These are phyloP conservation scores for Agaricus subrufescens DNA, from an alignment of 768 basidiomycete genomes.

Conservation along the genomic window DNA sequence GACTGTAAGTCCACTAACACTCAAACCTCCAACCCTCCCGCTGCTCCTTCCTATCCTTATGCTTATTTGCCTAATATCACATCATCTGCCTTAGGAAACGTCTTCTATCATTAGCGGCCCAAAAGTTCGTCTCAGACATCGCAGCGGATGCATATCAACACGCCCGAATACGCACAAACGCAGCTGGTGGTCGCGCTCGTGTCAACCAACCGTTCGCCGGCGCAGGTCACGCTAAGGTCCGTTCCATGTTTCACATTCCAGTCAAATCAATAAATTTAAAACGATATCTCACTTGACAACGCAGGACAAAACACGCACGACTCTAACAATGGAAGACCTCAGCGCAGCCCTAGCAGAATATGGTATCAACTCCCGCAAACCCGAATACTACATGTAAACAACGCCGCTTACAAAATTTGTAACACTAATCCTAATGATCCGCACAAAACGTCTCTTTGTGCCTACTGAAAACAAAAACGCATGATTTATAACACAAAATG, in stretches of 20 bases:
- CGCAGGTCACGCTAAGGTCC: conserved; percentile 57
- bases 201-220: conserved; percentile 53
- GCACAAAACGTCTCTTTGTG: neutral
- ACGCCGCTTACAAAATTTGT: neutral
- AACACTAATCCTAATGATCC: neutral
- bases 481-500: no score
- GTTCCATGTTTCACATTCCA: conserved; percentile 23
- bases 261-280: neutral
- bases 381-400: conserved; percentile 82
- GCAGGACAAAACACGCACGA: conserved; percentile 89
- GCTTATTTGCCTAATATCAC: no score
- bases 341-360: conserved; percentile 92
- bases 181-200: conserved; percentile 66
- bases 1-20: conserved; percentile 49
- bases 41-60: neutral
- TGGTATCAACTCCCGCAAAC: conserved; percentile 90
- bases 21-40: neutral
- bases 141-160: conserved; percentile 97
- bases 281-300: neutral
- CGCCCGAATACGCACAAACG: conserved; percentile 91
- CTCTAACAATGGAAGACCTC: conserved; percentile 96
- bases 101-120: conserved; percentile 89
- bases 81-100: conserved; percentile 61
- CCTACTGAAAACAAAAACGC: no score
- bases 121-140: conserved; percentile 97